Evolutionary conservation across 2,329 filamentous ascomycete genomes (phyloP), one percentile per base, ranked within the genome.

Genomic region (Ceratocystiopsis brevicomis): DNA sequence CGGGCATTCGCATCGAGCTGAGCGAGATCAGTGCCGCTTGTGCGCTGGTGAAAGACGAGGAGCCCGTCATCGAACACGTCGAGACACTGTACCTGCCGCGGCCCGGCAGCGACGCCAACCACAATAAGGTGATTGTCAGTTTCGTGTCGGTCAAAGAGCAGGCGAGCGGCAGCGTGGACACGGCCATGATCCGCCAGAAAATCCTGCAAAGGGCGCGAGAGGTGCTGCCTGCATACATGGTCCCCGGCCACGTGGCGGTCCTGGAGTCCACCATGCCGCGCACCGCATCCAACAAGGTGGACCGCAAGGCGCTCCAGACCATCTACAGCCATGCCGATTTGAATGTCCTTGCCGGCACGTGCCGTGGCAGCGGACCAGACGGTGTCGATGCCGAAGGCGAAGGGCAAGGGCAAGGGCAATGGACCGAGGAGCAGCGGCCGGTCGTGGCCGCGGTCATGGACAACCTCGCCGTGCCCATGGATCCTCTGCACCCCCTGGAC

Each of bases 1-100:
- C 73, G 63, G 71, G 72, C 9, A 75, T 76, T 53, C 68, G 73
- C 19, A 68, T 77, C 39, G 71, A 76, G 53, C 64, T 76, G 11
- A 71, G 75, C 44, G 46, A 57, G 41, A 56, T 57, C 43, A 60
- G 53, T 38, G 36, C 51, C 9, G 47, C 51, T 18, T 53, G 53
- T 39, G 59, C 56, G 40, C 48, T 51, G 16, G 52, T 61, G 39
- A 52, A 53, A 32, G 51, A 51, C 8, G 56, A 55, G 35, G 54
- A 60, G 47, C 41, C 52, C 5, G 47, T 52, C 6, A 52, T 60
- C 37, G 56, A 61, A 40, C 59, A 57, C 19, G 52, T 61, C 36
- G 60, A 62, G 48, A 58, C 58, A 1, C 46, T 58, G 13, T 47
- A 59, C 25, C 47, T 60, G 19, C 53, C 48, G 15, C 54, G 56